phyloP scores from a whole-genome alignment of 148 eudicot genomes.

The Spergularia bocconei region DNA sequence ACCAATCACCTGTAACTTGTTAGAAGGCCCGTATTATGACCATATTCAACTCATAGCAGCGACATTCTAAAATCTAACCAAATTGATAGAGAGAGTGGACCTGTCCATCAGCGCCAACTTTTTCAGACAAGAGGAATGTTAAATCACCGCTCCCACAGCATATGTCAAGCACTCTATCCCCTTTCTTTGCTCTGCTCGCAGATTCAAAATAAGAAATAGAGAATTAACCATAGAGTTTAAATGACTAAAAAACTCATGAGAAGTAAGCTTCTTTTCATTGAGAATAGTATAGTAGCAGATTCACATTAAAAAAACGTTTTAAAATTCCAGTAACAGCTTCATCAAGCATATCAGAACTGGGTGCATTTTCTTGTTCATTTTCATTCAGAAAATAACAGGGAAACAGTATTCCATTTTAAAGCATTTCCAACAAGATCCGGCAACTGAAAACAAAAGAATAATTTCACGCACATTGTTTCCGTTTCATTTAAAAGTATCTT shows the following conservation, averaged over 20 bases:
- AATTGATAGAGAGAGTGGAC: conserved; percentile 33
- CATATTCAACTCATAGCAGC: conserved; percentile 1
- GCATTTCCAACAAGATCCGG: not conserved
- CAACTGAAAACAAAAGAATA: too few relatives aligned
- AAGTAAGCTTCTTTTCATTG: not conserved
- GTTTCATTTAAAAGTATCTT: not conserved
- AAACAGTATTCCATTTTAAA: too few relatives aligned
- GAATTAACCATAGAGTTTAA: not conserved
- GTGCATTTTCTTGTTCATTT: not conserved
- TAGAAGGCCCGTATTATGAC: not conserved
- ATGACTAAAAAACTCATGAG: not conserved
- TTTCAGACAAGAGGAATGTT: conserved; percentile 83
- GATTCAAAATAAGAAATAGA: conserved; percentile 7
- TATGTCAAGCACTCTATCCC: conserved; percentile 76
- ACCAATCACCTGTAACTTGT: conserved; percentile 58
- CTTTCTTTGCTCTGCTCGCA: conserved; percentile 61
- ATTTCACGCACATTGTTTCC: too few relatives aligned
- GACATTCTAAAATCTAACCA: not conserved
- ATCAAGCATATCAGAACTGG: not conserved
- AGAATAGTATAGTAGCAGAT: not conserved
- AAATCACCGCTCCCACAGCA: conserved; percentile 99
- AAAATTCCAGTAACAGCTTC: not conserved
- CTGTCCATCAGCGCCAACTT: conserved; percentile 84
- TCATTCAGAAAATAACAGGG: not conserved
- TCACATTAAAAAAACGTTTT: not conserved